These are phyloP conservation scores for Candolleomyces eurysporus DNA, from an alignment of 768 basidiomycete species.

Conservation along the genomic window DNA sequence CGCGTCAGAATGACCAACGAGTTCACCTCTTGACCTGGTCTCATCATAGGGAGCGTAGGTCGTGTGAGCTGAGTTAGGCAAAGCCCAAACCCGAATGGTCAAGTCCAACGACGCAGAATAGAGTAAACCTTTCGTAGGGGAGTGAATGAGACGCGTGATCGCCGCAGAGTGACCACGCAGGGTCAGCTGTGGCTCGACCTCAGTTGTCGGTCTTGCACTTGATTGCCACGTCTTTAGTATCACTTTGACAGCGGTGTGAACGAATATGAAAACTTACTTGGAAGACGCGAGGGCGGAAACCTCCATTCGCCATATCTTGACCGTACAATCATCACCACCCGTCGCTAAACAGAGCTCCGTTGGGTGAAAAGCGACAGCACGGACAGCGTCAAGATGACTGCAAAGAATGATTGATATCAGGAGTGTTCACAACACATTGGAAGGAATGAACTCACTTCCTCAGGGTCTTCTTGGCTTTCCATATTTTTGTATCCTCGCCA, in stretches of 20 bases:
- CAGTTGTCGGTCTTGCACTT: slow-evolving; percentile 72
- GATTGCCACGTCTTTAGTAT: slow-evolving; percentile 12
- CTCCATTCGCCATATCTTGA: slow-evolving; percentile 95
- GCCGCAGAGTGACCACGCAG: slow-evolving; percentile 91
- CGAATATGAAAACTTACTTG: slow-evolving; percentile 52
- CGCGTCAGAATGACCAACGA: slow-evolving; percentile 93
- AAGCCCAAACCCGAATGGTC: slow-evolving; percentile 87
- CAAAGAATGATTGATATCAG: slow-evolving; percentile 11
- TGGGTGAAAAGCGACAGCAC: slow-evolving; percentile 88
- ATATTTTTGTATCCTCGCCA: slow-evolving; percentile 68
- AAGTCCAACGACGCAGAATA: slow-evolving; percentile 94
- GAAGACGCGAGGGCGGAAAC: slow-evolving; percentile 70
- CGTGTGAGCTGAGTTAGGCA: slow-evolving; percentile 74
- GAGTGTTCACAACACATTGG: slow-evolving; percentile 9
- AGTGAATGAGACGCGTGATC: slow-evolving; percentile 82
- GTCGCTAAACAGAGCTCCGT: slow-evolving; percentile 84
- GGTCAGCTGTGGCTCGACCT: slow-evolving; percentile 91
- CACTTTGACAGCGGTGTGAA: slow-evolving; percentile 9
- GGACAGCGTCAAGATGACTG: slow-evolving; percentile 92
- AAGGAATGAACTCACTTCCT: slow-evolving; percentile 68
- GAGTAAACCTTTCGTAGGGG: slow-evolving; percentile 70
- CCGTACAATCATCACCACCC: slow-evolving; percentile 91
- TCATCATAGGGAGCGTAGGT: slow-evolving; percentile 93
- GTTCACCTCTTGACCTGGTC: slow-evolving; percentile 68
- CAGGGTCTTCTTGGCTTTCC: slow-evolving; percentile 85